A percentile compares a stretch with the other conserved stretches of the same genome.
Conservation (phyloP, 768 basidiomycete genomes). For the Hypholoma fasciculare region DNA sequence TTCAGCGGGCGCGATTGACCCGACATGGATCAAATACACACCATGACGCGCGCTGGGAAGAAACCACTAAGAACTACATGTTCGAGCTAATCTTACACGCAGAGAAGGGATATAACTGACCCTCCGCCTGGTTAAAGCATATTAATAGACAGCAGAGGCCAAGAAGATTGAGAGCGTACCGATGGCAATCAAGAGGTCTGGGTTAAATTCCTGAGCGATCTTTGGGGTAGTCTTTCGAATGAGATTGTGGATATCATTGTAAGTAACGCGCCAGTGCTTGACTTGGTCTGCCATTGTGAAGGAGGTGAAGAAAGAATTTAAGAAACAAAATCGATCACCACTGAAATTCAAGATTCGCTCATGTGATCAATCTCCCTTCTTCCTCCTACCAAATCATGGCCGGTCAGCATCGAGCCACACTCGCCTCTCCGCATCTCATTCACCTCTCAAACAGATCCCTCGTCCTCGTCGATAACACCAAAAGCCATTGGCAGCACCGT, state of each 20-base stretch:
- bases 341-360: conserved; percentile 5
- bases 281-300: conserved; percentile 41
- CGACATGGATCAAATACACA: conserved; percentile 20
- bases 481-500: conserved; percentile 80
- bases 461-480: conserved; percentile 33
- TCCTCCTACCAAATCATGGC: background rate
- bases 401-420: background rate
- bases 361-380: conserved; percentile 16
- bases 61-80: conserved; percentile 63
- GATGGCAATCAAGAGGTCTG: conserved; percentile 85
- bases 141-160: conserved; percentile 11
- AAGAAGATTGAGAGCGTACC: conserved; percentile 40
- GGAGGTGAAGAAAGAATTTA: conserved; percentile 4
- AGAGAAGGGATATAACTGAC: conserved; percentile 45
- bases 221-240: conserved; percentile 65
- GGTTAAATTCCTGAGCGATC: conserved; percentile 80
- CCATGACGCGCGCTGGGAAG: conserved; percentile 93
- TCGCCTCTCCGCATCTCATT: conserved; percentile 3
- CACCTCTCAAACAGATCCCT: conserved; percentile 26
- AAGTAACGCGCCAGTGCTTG: conserved; percentile 72
- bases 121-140: conserved; percentile 61
- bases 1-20: conserved; percentile 1
- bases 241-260: conserved; percentile 92
- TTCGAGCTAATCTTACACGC: conserved; percentile 14
- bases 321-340: conserved; percentile 11